Evolutionary conservation across 306 rosid species (phyloP).

Genomic region (Citrullus colocynthis): DNA sequence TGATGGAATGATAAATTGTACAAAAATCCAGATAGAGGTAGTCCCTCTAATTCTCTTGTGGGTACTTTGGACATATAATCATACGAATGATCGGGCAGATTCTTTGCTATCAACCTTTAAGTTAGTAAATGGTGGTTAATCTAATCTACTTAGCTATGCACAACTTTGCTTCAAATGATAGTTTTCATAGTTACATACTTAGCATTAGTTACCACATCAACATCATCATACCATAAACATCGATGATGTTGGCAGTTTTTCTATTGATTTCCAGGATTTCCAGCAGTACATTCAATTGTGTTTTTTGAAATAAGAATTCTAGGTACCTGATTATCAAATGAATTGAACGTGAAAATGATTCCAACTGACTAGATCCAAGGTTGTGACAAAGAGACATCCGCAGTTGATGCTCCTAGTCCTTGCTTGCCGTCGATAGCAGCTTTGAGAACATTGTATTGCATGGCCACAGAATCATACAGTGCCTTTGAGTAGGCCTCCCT

Average conservation of each 20-base stretch:
- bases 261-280: neutral
- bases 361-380: constrained; percentile 57
- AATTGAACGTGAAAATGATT: constrained; percentile 10
- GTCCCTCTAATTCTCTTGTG: neutral
- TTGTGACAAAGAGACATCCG: constrained; percentile 62
- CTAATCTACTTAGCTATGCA: neutral
- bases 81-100: no score
- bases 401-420: constrained; percentile 59
- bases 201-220: neutral
- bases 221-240: neutral
- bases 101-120: neutral
- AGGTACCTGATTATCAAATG: constrained; percentile 30
- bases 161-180: neutral
- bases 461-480: constrained; percentile 37
- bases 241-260: neutral
- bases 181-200: neutral
- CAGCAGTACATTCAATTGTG: neutral
- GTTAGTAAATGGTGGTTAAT: neutral
- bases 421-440: constrained; percentile 50
- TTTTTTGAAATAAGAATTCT: neutral
- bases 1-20: neutral
- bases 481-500: constrained; percentile 57
- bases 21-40: neutral
- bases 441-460: constrained; percentile 75
- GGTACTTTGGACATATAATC: neutral